Percentiles rank a stretch among this genome's conserved stretches.
These are phyloP conservation scores for Perkinsus marinus DNA, from an alignment of 169 alveolate species.

Conservation along the genomic window DNA sequence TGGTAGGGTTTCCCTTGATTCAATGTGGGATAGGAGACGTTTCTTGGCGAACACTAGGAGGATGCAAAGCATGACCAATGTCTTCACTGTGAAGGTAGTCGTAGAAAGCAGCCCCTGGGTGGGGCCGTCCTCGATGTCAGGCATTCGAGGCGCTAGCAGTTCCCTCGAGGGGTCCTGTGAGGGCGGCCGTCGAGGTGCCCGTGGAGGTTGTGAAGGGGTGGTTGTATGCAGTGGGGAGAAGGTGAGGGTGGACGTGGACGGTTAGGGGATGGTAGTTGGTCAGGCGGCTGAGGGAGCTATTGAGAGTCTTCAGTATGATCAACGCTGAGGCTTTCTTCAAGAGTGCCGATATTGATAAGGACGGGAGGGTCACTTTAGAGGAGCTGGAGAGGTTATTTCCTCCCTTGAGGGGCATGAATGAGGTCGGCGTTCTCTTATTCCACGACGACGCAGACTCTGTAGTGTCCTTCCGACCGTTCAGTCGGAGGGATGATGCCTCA, in stretches of 20 bases:
- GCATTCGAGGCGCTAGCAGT: not conserved
- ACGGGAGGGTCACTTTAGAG: not conserved
- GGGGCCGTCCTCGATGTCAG: not conserved
- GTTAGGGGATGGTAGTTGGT: not conserved
- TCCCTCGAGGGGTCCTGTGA: not conserved
- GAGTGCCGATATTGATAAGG: not conserved
- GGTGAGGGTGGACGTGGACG: not conserved
- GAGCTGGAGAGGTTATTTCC: not conserved
- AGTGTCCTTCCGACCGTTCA: too few relatives aligned
- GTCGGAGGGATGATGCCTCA: too few relatives aligned
- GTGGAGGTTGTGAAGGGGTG: not conserved
- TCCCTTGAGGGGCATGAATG: too few relatives aligned
- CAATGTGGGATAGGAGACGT: not conserved
- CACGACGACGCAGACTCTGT: too few relatives aligned
- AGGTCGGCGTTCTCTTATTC: too few relatives aligned
- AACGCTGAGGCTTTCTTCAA: not conserved
- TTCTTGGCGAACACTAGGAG: not conserved
- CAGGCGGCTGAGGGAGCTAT: not conserved
- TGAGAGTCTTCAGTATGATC: not conserved
- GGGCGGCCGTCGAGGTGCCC: not conserved
- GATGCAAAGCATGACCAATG: not conserved
- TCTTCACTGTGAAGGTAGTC: not conserved
- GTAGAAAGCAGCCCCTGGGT: too few relatives aligned
- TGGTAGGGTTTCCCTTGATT: not conserved
- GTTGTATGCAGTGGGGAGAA: not conserved